Evolutionary conservation across 2,329 filamentous ascomycete species (phyloP), one percentile per base, ranked within the genome.

Genomic region (Penicillium sp.): DNA sequence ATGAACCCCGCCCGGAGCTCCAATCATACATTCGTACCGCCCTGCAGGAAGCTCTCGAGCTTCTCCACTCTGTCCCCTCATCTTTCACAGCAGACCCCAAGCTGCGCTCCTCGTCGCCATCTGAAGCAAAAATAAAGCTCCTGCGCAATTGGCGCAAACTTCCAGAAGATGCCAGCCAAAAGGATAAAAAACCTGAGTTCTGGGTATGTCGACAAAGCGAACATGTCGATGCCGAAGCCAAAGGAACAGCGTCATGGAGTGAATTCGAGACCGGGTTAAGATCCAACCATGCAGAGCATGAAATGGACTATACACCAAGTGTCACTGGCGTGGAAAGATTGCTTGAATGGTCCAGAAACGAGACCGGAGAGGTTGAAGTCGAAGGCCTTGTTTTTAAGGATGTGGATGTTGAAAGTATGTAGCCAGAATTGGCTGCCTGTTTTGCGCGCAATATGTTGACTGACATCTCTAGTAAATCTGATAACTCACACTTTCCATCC

Each of bases 191-290:
- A 16, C 60, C 63, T 16, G 75, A 78, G 46, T 70, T 73, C 63
- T 79, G 77, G 77, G 70, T 73, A 27, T 76, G 73, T 50, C 72
- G 77, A n/a, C 69, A 69, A 44, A 78, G 74, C 39, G 60, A 74
- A 25, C 77, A 78, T 55, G 56, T 64, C 35, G 60, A 74, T 23
- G 53, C 59, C 26, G 57, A 60, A 2, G 54, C 67, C 0, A 43
- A 58, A 16, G 76, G 77, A 2, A 73, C 72, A 8, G 76, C 75
- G 5, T 69, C 68, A 6, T 77, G 71, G 66, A 52, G 62, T 2
- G 76, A 79, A 57, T 78, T 78, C 48, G 64, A 72, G 53, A 61
- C 59, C 14, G 73, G 75, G 0, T 54, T 78, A 44, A 69, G 72
- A 29, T 65, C 72, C 10, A 61, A 76, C 19, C 77, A 78, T 62